phyloP scores from a whole-genome alignment of 2,329 filamentous ascomycete species.

The Colletotrichum salicis region DNA sequence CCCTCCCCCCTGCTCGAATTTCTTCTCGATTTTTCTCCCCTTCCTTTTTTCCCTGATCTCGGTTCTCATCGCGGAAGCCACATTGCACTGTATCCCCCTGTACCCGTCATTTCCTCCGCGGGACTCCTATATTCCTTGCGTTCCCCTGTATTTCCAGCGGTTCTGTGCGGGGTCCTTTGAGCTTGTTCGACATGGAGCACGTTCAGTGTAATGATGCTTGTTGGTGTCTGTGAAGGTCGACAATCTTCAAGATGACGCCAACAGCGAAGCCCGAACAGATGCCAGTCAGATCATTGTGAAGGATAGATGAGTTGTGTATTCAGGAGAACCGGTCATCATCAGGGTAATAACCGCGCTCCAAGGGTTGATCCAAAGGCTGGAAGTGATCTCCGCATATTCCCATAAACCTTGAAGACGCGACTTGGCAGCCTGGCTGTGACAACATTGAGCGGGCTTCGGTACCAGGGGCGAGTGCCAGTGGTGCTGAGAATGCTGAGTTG shows the following conservation, averaged over 20 bases:
- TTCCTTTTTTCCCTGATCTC: constrained; percentile 17
- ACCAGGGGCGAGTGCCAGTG: not conserved
- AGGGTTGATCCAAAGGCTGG: constrained; percentile 3
- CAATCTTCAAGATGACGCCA: not conserved
- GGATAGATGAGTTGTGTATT: not conserved
- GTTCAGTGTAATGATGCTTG: not conserved
- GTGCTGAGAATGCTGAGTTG: constrained; percentile 7
- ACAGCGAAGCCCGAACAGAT: not conserved
- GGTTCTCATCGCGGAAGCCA: not conserved
- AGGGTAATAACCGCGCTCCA: not conserved
- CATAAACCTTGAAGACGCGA: not conserved
- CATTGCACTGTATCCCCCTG: constrained; percentile 14
- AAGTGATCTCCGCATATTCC: not conserved
- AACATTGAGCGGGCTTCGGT: constrained; percentile 7
- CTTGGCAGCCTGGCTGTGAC: constrained; percentile 15
- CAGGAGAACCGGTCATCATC: constrained; percentile 1
- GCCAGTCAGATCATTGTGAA: not conserved
- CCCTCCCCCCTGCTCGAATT: constrained; percentile 10
- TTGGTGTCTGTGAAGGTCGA: not conserved
- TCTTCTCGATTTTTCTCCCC: constrained; percentile 28
- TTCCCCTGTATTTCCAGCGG: not conserved
- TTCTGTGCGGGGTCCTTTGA: constrained; percentile 1
- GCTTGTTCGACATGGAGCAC: constrained; percentile 17
- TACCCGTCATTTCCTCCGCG: not conserved
- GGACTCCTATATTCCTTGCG: not conserved